phyloP scores from a whole-genome alignment of 2,329 filamentous ascomycete species.

The Ceratocystis destructans region DNA sequence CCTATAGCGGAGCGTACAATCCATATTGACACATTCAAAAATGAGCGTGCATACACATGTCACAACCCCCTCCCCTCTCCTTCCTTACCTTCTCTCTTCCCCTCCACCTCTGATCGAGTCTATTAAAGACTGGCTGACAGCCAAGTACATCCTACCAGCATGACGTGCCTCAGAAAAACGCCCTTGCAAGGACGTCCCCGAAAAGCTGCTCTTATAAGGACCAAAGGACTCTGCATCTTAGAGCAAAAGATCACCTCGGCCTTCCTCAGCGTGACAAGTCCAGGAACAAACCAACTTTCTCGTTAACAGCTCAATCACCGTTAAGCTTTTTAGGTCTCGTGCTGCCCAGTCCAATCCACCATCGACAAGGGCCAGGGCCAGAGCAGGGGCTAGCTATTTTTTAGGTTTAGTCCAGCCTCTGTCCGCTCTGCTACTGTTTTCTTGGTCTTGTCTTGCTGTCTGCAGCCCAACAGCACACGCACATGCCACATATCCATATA shows the following conservation, averaged over 20 bases:
- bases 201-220: not conserved
- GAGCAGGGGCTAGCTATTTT: not conserved
- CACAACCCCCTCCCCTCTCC: too few relatives aligned
- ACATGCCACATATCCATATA: too few relatives aligned
- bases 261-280: not conserved
- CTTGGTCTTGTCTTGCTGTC: not conserved
- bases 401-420: not conserved
- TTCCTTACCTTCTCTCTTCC: too few relatives aligned
- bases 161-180: not conserved
- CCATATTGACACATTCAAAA: too few relatives aligned
- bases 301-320: not conserved
- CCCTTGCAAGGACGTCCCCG: not conserved
- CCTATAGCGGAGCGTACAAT: too few relatives aligned
- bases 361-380: not conserved
- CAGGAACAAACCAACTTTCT: not conserved
- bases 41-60: too few relatives aligned
- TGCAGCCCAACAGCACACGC: not conserved
- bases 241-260: not conserved
- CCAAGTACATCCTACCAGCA: not conserved
- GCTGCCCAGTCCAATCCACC: not conserved
- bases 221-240: not conserved
- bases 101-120: too few relatives aligned
- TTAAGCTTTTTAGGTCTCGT: not conserved
- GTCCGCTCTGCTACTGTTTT: not conserved
- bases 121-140: too few relatives aligned